Base-by-base conservation (phyloP, 495 filamentous ascomycete species). In the Trichocladium antarcticum region DNA sequence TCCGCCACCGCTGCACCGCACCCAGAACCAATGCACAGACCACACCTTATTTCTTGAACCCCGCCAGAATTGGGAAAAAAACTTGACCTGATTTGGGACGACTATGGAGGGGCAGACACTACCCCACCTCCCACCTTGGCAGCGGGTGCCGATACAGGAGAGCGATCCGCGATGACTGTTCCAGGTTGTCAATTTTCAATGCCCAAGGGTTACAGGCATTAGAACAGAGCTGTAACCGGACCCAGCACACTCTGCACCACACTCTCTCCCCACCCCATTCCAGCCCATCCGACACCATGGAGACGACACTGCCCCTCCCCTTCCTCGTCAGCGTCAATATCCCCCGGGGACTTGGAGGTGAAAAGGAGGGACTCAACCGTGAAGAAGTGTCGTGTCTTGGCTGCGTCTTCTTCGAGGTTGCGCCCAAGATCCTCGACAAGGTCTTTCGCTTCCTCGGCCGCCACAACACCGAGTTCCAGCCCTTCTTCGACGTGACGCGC, bases 361-460 rank as follows among this genome's bases (percentile, higher is more conserved):
- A 65, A 6, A 63, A 61, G 37, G 62, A 73, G 15, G 80, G 84
- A 35, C 74, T 92, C 37, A 71, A 63, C 27, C 70, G 79, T 52
- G 76, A 84, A 47, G 79, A 85, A 57, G 78, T 94, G 42, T 82
- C 87, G 32, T 86, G 84, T 67, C 74, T 95, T 38, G 85, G 84
- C 47, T 77, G 77, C 48, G 79, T 88, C 34, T 83, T 85, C 69
- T 74, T 90, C 57, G 75, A 78, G 49, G 81, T 81, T 4, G 70
- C 61, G 50, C 76, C 68, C 45, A 59, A 72, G 37, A 78, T 64
- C 49, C 63, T 78, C 60, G 79, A 81, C 52, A 71, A 68, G 56
- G 79, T 81, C 37, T 76, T 77, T 21, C 53, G 63, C n/a, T 85
- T 92, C 58, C 70, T 96, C 22, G 74, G 74, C 29, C 73, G 77